Base-by-base conservation (phyloP, 495 filamentous ascomycete genomes). In the Hyphodiscus hymeniophilus region DNA sequence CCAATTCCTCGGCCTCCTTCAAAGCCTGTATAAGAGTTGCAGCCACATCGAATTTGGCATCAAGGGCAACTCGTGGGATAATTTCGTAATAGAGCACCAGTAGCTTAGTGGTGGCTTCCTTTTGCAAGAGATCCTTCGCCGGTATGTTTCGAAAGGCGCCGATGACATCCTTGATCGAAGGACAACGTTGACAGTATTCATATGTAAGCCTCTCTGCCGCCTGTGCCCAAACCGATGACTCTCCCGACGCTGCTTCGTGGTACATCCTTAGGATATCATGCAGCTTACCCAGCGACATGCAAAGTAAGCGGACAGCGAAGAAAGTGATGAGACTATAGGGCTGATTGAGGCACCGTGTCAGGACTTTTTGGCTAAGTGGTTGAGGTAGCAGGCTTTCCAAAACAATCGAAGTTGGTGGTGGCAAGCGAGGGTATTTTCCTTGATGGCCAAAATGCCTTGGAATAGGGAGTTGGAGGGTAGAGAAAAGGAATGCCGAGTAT, bases 371-470 rank as follows among this genome's bases (percentile, higher is more conserved):
- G 15, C 68, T 85, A 18, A 96, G 68, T 1, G 89, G 86, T 30
- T 79, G 75, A n/a, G 92, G 92, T 3, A 99, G 70, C 40, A 96
- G 80, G 59, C 77, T 94, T 61, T 94, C 88, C 38, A 95, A 73
- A 21, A 89, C 73, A 22, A 89, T 69, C 12, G 80, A 79, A 11
- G 77, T 74, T 7, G 89, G 84, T 2, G 89, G 88, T 23, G 90
- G 90, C 15, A 83, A 67, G 5, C 70, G 65, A 20, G 77, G 75
- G 47, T 62, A 72, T 31, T 61, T 52, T 1, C 62, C 56, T 7
- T 41, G 48, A 17, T 68, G 66, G 13, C 86, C 86, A 60, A 87
- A 85, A 54, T 74, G 77, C 7, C 66, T 54, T 12, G 88, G 88
- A 36, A 94, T 68, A 11, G 84, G 81, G 18, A 95, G 61, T 45